Evolutionary conservation across 2,329 filamentous ascomycete genomes (phyloP).

Genomic region (Mycogone perniciosa): DNA sequence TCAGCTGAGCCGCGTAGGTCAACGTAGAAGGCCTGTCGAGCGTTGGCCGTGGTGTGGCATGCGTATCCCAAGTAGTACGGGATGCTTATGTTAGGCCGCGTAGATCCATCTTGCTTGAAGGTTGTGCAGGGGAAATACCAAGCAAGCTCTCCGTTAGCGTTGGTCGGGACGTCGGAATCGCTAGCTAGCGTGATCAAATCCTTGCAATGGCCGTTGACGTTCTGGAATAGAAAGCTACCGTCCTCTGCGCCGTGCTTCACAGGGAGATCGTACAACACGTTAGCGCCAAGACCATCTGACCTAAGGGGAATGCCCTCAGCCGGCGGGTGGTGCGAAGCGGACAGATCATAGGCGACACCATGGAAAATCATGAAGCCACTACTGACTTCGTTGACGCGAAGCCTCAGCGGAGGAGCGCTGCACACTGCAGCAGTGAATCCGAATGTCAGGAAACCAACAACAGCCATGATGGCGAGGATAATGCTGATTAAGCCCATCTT

Average conservation of each 20-base stretch:
- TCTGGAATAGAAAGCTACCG: constrained; percentile 95
- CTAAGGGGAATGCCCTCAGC: constrained; percentile 67
- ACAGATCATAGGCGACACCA: constrained; percentile 80
- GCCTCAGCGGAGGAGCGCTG: constrained; percentile 60
- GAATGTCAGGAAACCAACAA: constrained; percentile 94
- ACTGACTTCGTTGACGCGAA: constrained; percentile 77
- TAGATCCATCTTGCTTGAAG: constrained; percentile 91
- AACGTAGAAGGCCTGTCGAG: constrained; percentile 70
- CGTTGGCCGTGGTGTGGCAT: constrained; percentile 71
- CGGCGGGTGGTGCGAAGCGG: constrained; percentile 67
- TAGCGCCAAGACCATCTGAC: constrained; percentile 49
- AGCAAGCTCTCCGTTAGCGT: constrained; percentile 65
- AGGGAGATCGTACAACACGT: constrained; percentile 81
- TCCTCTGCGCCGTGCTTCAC: constrained; percentile 81
- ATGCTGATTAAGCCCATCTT: constrained; percentile 97
- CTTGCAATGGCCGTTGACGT: constrained; percentile 97
- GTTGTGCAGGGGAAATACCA: constrained; percentile 96
- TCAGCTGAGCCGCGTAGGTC: constrained; percentile 64
- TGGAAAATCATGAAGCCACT: constrained; percentile 93
- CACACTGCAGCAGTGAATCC: constrained; percentile 91
- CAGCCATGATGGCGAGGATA: constrained; percentile 77
- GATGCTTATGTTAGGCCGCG: constrained; percentile 63
- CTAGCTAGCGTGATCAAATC: constrained; percentile 68
- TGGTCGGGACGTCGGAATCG: constrained; percentile 72
- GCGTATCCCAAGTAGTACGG: constrained; percentile 77